Percentiles rank a stretch among this genome's conserved stretches.
Evolutionary conservation across 768 basidiomycete genomes (phyloP).

Genomic region (Termitomyces sp.): DNA sequence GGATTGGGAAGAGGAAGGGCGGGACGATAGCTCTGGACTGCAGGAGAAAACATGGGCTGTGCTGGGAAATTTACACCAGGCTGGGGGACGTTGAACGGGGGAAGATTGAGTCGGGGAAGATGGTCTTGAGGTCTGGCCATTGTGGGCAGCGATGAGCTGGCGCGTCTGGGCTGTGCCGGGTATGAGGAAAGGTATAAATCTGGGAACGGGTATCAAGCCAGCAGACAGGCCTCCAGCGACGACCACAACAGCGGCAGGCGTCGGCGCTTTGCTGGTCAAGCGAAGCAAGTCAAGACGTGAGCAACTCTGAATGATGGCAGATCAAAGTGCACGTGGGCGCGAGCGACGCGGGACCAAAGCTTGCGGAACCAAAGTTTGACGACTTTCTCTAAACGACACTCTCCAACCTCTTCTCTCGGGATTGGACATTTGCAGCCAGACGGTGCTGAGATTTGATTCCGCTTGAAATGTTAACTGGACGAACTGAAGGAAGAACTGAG

Average conservation of each 20-base stretch:
- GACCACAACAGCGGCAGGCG: not conserved
- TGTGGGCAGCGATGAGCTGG: constrained; percentile 5
- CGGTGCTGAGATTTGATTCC: no score
- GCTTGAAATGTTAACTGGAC: no score
- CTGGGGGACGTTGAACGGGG: constrained; percentile 50
- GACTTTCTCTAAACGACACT: no score
- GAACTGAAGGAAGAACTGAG: no score
- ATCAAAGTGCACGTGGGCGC: not conserved
- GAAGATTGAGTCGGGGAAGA: constrained; percentile 50
- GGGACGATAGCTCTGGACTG: constrained; percentile 55
- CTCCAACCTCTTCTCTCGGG: no score
- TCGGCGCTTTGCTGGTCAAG: not conserved
- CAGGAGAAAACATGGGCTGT: constrained; percentile 59
- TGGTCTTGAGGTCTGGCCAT: constrained; percentile 45
- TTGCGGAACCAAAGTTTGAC: no score
- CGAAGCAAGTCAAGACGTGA: no score
- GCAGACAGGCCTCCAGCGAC: constrained; percentile 4
- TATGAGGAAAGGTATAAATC: not conserved
- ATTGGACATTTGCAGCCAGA: no score
- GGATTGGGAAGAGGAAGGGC: constrained; percentile 39
- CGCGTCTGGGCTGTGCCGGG: not conserved
- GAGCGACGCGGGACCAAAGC: not conserved
- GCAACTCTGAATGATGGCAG: constrained; percentile 5
- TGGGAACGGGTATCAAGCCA: not conserved
- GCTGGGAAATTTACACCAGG: constrained; percentile 30